phyloP scores from a whole-genome alignment of 2,329 filamentous ascomycete genomes.

The Paracoccidioides brasiliensis region DNA sequence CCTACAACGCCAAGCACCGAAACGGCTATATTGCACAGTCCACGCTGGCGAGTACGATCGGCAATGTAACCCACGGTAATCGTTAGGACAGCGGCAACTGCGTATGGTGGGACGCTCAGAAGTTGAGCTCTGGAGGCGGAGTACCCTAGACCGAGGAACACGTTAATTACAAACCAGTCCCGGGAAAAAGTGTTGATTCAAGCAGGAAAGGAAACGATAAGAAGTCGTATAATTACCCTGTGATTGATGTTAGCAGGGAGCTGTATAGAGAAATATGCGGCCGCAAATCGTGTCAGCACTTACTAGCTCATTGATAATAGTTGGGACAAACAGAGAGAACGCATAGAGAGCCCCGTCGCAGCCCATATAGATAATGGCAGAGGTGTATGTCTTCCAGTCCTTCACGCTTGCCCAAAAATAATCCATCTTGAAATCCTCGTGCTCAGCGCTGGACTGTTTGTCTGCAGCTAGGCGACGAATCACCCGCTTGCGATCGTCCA shows the following conservation, averaged over 20 bases:
- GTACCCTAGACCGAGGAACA: conserved; percentile 32
- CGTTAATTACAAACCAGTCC: too few species aligned
- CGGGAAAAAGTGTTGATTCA: too few species aligned
- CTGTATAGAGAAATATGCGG: conserved; percentile 5
- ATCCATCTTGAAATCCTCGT: conserved; percentile 59
- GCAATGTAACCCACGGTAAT: conserved; percentile 60
- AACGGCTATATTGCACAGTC: conserved; percentile 64
- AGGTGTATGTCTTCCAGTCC: conserved; percentile 75
- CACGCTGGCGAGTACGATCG: conserved; percentile 59
- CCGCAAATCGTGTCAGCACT: neutral
- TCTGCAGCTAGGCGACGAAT: conserved; percentile 57
- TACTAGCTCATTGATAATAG: conserved; percentile 49
- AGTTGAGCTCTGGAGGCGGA: conserved; percentile 53
- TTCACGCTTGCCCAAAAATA: conserved; percentile 60
- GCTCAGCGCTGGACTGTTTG: conserved; percentile 58
- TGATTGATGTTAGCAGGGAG: neutral
- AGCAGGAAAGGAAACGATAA: neutral
- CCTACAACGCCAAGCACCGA: conserved; percentile 60
- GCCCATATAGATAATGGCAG: conserved; percentile 66
- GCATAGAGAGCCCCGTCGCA: conserved; percentile 56
- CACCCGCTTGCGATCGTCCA: conserved; percentile 57
- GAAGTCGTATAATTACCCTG: neutral
- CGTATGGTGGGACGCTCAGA: conserved; percentile 64
- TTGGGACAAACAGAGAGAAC: conserved; percentile 66
- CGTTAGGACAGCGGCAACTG: conserved; percentile 55